These are phyloP conservation scores for Leucocoprinus sp. DNA, from an alignment of 768 basidiomycete genomes.

Conservation along the genomic window DNA sequence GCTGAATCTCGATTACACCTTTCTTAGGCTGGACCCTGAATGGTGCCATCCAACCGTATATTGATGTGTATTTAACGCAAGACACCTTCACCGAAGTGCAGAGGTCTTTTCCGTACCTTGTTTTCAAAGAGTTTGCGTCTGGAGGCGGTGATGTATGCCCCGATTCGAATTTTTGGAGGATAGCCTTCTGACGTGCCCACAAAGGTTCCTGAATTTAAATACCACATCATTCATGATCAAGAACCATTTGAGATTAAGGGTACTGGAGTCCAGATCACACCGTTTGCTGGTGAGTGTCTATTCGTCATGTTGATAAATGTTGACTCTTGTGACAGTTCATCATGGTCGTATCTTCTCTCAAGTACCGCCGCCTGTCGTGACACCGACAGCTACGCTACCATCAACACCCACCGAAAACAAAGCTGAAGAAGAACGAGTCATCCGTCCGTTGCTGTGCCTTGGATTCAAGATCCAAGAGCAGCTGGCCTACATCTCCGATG, in stretches of 20 bases:
- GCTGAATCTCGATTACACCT: conserved; percentile 2
- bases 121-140: conserved; percentile 67
- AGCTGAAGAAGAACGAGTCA: conserved; percentile 15
- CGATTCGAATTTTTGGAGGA: neutral
- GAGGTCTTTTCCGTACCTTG: conserved; percentile 75
- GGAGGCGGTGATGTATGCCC: conserved; percentile 65
- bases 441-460: conserved; percentile 56
- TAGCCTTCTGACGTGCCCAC: neutral
- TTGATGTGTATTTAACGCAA: conserved; percentile 67
- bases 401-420: conserved; percentile 23
- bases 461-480: conserved; percentile 63
- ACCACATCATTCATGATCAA: conserved; percentile 71
- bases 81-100: conserved; percentile 61
- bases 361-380: conserved; percentile 29
- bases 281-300: conserved; percentile 48
- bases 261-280: conserved; percentile 55
- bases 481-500: conserved; percentile 77
- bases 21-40: conserved; percentile 64
- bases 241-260: conserved; percentile 59
- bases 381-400: conserved; percentile 29
- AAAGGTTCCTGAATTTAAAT: conserved; percentile 75
- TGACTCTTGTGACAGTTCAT: conserved; percentile 40
- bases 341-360: conserved; percentile 61
- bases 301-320: neutral
- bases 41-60: conserved; percentile 53